phyloP scores from a whole-genome alignment of 1,284 basidiomycete genomes.

The Fistulina hepatica region DNA sequence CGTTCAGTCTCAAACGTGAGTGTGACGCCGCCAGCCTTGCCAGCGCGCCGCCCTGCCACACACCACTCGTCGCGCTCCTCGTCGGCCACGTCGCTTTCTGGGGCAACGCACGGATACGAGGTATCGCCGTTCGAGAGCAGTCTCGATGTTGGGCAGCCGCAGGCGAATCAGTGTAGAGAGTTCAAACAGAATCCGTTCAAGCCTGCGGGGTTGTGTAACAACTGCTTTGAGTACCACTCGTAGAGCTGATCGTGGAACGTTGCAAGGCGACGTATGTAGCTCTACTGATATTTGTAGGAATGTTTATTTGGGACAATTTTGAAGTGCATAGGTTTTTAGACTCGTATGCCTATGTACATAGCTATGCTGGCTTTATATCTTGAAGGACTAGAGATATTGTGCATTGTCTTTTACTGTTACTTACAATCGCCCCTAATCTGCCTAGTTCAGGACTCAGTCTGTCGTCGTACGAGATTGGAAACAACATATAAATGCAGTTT shows the following conservation, averaged over 20 bases:
- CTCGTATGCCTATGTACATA: too few species aligned
- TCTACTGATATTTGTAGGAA: neutral
- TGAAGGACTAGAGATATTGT: too few species aligned
- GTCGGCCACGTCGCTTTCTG: constrained; percentile 11
- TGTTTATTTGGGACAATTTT: too few species aligned
- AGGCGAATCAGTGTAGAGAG: constrained; percentile 29
- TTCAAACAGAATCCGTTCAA: constrained; percentile 56
- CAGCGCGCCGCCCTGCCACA: constrained; percentile 15
- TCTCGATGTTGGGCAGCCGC: constrained; percentile 13
- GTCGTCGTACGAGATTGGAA: too few species aligned
- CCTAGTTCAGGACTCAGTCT: too few species aligned
- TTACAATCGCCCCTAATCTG: too few species aligned
- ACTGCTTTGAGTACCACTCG: constrained; percentile 42
- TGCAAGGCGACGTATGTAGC: neutral
- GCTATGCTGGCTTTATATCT: too few species aligned
- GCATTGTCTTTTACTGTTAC: too few species aligned
- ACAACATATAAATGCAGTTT: too few species aligned
- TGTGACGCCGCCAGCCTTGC: constrained; percentile 18
- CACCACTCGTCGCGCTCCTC: constrained; percentile 9
- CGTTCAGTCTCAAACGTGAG: constrained; percentile 21
- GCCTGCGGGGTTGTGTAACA: constrained; percentile 47
- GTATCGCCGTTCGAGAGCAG: constrained; percentile 42
- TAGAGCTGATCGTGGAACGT: constrained; percentile 11
- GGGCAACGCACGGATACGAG: constrained; percentile 25
- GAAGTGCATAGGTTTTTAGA: too few species aligned